These are phyloP conservation scores for Suhomyces bokatorum DNA, from an alignment of 1,139 yeast species.

Conservation along the genomic window DNA sequence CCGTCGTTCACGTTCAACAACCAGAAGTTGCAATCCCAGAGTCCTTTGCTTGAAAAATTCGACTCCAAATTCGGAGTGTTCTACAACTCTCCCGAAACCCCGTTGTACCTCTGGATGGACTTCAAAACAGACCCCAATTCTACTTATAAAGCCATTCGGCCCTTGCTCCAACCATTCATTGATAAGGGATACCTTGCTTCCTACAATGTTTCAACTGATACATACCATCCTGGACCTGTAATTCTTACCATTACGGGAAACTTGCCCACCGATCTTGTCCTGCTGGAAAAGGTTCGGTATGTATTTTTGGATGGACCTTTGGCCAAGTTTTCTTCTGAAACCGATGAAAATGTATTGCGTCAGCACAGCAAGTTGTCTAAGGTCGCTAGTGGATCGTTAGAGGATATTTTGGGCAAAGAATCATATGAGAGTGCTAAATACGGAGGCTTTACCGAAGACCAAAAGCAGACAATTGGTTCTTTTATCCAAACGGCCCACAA, in stretches of 20 bases:
- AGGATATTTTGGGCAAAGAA: slow-evolving; percentile 30
- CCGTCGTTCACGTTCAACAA: slow-evolving; percentile 22
- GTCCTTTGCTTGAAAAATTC: slow-evolving; percentile 17
- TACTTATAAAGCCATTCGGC: slow-evolving; percentile 33
- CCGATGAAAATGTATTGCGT: slow-evolving; percentile 16
- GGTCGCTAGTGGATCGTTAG: slow-evolving; percentile 40
- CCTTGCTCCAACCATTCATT: slow-evolving; percentile 33
- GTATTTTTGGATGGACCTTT: slow-evolving; percentile 44
- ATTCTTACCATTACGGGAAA: slow-evolving; percentile 44
- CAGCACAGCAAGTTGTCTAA: slow-evolving; percentile 29
- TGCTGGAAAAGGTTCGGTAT: slow-evolving; percentile 30
- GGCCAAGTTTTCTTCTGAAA: slow-evolving; percentile 19
- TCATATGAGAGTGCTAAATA: slow-evolving; percentile 16
- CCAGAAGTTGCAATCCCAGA: not conserved
- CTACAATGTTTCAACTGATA: slow-evolving; percentile 29
- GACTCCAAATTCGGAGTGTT: slow-evolving; percentile 33
- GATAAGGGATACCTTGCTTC: slow-evolving; percentile 36
- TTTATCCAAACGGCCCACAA: slow-evolving; percentile 36
- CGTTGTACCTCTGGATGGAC: slow-evolving; percentile 45
- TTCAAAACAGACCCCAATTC: slow-evolving; percentile 39
- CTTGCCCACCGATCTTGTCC: slow-evolving; percentile 33
- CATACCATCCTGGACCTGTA: slow-evolving; percentile 37
- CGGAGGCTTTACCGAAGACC: slow-evolving; percentile 22
- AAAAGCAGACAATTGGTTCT: slow-evolving; percentile 21
- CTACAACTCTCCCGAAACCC: slow-evolving; percentile 41